Percentiles rank a stretch among this genome's conserved stretches.
Conservation (phyloP, 2,329 filamentous ascomycete genomes). For the Ampelomyces quisqualis region DNA sequence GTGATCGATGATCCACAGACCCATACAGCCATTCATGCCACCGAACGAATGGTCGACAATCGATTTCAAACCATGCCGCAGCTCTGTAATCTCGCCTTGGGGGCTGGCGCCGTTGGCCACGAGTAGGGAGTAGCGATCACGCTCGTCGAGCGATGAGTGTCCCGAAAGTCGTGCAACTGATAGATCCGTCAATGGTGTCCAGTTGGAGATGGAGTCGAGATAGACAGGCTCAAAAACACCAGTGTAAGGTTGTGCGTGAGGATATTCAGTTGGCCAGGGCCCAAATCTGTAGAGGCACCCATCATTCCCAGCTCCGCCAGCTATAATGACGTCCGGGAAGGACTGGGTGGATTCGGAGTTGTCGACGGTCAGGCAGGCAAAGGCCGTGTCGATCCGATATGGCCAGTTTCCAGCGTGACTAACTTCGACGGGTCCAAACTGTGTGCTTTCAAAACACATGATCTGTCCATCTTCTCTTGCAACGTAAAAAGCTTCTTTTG, state of each 20-base stretch:
- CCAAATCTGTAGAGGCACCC: constrained; percentile 74
- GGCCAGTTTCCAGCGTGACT: constrained; percentile 58
- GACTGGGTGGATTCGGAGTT: constrained; percentile 51
- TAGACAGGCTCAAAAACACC: constrained; percentile 45
- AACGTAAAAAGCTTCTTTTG: constrained; percentile 78
- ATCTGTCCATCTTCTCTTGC: constrained; percentile 85
- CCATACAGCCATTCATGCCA: constrained; percentile 37
- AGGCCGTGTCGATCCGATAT: constrained; percentile 77
- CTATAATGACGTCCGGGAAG: constrained; percentile 74
- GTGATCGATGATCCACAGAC: constrained; percentile 43
- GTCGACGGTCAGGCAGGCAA: constrained; percentile 66
- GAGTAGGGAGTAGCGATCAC: constrained; percentile 34
- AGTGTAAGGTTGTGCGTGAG: constrained; percentile 59
- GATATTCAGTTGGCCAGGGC: constrained; percentile 35
- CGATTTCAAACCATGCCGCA: constrained; percentile 47
- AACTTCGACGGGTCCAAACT: constrained; percentile 42
- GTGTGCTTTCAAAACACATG: constrained; percentile 66
- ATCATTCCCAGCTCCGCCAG: constrained; percentile 74
- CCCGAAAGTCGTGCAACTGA: constrained; percentile 33
- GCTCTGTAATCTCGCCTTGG: constrained; percentile 48
- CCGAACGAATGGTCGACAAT: constrained; percentile 31
- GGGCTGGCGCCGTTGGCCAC: constrained; percentile 48
- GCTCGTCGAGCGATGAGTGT: constrained; percentile 21
- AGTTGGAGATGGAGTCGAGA: constrained; percentile 64
- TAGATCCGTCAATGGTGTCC: constrained; percentile 56